Evolutionary conservation across 208 protist species (phyloP), one percentile per base, ranked within the genome.

Genomic region (Leishmania braziliensis): DNA sequence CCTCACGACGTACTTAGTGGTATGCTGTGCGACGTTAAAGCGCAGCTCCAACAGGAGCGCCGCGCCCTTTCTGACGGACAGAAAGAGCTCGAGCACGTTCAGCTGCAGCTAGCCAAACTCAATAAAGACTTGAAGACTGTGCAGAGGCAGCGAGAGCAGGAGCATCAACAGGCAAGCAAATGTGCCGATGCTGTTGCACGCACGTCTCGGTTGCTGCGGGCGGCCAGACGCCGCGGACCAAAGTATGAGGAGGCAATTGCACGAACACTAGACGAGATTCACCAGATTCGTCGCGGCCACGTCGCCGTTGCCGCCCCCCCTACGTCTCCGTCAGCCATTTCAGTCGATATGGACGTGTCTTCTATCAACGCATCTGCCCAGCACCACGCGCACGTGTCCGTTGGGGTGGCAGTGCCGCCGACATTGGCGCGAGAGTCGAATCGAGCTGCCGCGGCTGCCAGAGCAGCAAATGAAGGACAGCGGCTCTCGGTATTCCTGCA

Each of bases 1-100:
- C 74, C 74, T 5, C 43, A 43, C 93, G 46, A 93, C 99, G 91
- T 96, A 97, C 26, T 99, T 98, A 77, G 92, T 97, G 80, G 88
- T 87, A 20, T 85, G 54, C 63, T 54, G 43, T 3, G 33, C n/a
- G 75, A 73, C 0, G 23, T 80, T 29, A 36, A 68, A 54, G 75
- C 39, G 43, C 43, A 84, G 50, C 75, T 84, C 3, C 56, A 80
- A 29, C 20, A 74, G 26, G 80, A 80, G 60, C 68, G 70, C 12
- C 33, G 12, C 23, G 51, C 51, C 9, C 16, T 63, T 26, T 36
- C 9, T 18, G 18, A 26, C 0, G 75, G 80, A 20, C 36, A 62
- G 8, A 26, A 60, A 20, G 80, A 80, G 56, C 26, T 33, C 39
- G 33, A 71, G 29, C 43, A 39, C 5, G 66, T 77, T 23, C 33